Conservation (phyloP, 1,284 basidiomycete genomes). For the Peniophora sp. region DNA sequence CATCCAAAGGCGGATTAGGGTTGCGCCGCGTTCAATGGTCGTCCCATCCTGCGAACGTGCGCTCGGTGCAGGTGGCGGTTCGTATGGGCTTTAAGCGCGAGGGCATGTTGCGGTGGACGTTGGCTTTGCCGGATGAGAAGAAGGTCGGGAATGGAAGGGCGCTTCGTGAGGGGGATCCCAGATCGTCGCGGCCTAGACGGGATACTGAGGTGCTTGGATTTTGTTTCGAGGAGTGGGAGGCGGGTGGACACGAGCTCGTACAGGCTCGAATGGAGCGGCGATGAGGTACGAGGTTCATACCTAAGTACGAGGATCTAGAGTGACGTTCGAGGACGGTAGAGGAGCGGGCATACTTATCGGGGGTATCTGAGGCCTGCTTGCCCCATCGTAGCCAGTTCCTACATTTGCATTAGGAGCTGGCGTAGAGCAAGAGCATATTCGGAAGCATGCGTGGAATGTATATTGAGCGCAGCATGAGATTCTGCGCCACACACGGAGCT, state of each 20-base stretch:
- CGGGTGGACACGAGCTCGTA: conserved; percentile 37
- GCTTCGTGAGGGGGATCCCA: conserved; percentile 32
- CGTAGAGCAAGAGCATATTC: too few species aligned
- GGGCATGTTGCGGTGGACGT: conserved; percentile 46
- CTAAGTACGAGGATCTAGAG: too few species aligned
- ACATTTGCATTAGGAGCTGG: too few species aligned
- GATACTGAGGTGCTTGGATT: conserved; percentile 39
- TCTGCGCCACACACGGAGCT: too few species aligned
- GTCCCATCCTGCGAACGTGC: conserved; percentile 40
- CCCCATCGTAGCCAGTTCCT: too few species aligned
- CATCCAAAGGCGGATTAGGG: conserved; percentile 40
- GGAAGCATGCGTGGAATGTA: too few species aligned
- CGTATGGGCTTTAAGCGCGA: conserved; percentile 58
- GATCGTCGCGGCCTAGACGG: conserved; percentile 27
- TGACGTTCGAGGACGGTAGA: too few species aligned
- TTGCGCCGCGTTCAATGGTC: conserved; percentile 60
- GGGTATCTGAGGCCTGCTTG: too few species aligned
- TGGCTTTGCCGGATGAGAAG: conserved; percentile 20
- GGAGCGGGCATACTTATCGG: too few species aligned
- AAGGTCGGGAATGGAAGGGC: conserved; percentile 24
- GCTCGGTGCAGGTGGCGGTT: conserved; percentile 44
- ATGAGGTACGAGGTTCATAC: neutral
- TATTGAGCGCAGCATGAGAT: too few species aligned
- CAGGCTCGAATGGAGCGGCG: conserved; percentile 10
- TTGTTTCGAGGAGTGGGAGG: conserved; percentile 63